These are phyloP conservation scores for Microsporum canis DNA, from an alignment of 2,329 filamentous ascomycete species.

Conservation along the genomic window DNA sequence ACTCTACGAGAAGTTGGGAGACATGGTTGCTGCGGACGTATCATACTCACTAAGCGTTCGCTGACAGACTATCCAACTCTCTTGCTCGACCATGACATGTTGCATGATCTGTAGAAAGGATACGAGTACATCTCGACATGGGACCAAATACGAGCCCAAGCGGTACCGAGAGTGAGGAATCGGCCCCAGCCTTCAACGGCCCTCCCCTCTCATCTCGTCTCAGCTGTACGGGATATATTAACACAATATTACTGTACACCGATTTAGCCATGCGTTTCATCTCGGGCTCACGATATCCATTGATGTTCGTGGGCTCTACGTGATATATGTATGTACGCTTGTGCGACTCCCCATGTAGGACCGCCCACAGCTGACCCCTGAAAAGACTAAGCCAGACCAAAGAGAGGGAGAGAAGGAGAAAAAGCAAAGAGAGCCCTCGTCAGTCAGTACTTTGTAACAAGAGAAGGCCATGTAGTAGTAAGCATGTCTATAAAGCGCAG, in stretches of 20 bases:
- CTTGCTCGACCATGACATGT: neutral
- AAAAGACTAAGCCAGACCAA: neutral
- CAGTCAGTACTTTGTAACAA: neutral
- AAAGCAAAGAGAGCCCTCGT: neutral
- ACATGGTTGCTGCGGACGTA: neutral
- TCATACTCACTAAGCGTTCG: neutral
- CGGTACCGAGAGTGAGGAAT: neutral
- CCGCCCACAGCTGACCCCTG: neutral
- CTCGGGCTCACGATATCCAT: neutral
- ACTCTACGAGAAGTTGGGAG: neutral
- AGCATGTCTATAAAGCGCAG: neutral
- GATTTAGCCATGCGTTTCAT: neutral
- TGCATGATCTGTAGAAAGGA: neutral
- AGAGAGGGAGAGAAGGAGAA: neutral
- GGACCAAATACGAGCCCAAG: neutral
- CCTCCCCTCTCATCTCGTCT: neutral
- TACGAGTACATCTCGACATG: neutral
- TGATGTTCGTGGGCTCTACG: neutral
- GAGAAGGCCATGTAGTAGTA: neutral
- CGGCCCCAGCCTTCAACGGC: neutral
- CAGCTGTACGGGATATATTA: neutral
- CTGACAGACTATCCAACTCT: neutral
- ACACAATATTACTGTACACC: neutral
- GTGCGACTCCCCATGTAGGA: neutral
- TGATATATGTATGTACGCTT: neutral